Evolutionary conservation across 140 eudicot species (phyloP), one percentile per base, ranked within the genome.

Genomic region (Ambrosia hybrid): DNA sequence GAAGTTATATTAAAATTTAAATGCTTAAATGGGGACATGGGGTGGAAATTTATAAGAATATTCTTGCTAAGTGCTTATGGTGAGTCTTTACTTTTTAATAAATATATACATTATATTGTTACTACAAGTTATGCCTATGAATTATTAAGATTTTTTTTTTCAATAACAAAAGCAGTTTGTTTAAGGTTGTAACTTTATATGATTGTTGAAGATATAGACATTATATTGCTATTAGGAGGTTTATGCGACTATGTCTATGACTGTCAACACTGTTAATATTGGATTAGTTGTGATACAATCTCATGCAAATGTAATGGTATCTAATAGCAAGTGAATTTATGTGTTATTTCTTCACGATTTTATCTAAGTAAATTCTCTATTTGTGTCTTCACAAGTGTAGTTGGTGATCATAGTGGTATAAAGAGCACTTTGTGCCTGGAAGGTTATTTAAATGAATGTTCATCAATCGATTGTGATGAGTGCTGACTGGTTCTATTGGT

Each of bases 231-330:
- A 16, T 66, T 82, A 75, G 84, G 88, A 94, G 99, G 96, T 90
- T 45, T 94, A 94, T 86, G 87, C 96, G 9, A 88, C 91, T 16
- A 90, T 94, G 96, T 90, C 94, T 61, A 96, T 97, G 34, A 77
- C 83, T 15, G 89, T 90, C 70, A 90, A 86, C 80, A 77, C 90
- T 68, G 97, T 93, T 5, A 76, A 93, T 64, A 74, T 93, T 64
- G 96, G 82, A 84, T 90, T 97, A 63, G 79, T 87, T 67, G 83
- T 80, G 6, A 82, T 82, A 33, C 94, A 85, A 63, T 93, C 97
- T 82, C 86, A 56, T 67, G 97, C 96, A 72, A 93, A 93, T 41
- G 73, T 84, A 65, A 90, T 89, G 74, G 98, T 94, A 87, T 39
- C 45, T 60, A 4, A 26, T 30, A 70, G 34, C 21, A 59, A 21